phyloP scores from a whole-genome alignment of 495 filamentous ascomycete species.

The Durotheca rogersii region DNA sequence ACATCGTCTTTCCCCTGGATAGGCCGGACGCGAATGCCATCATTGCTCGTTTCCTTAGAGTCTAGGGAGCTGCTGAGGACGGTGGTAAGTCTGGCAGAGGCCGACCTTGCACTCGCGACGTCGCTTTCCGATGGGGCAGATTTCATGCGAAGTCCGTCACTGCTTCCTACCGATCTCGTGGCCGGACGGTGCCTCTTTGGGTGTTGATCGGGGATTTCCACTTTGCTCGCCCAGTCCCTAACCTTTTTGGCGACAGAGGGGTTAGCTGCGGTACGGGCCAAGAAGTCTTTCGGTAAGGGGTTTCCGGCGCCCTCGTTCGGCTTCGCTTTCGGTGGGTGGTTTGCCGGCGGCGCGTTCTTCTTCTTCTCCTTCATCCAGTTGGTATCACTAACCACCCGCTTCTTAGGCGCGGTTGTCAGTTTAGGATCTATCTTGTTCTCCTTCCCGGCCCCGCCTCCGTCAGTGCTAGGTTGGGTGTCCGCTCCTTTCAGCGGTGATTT shows the following conservation, averaged over 20 bases:
- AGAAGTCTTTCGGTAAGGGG: slow-evolving; percentile 54
- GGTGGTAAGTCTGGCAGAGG: slow-evolving; percentile 10
- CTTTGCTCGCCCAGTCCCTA: slow-evolving; percentile 52
- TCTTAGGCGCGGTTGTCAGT: slow-evolving; percentile 56
- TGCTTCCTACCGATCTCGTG: slow-evolving; percentile 21
- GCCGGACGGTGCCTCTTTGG: slow-evolving; percentile 11
- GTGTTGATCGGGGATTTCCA: slow-evolving; percentile 40
- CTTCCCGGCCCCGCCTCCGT: slow-evolving; percentile 19
- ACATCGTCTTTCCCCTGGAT: slow-evolving; percentile 26
- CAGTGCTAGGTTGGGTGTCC: slow-evolving; percentile 9
- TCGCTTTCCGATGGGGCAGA: slow-evolving; percentile 21
- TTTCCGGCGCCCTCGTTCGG: slow-evolving; percentile 41
- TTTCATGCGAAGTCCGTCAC: slow-evolving; percentile 32
- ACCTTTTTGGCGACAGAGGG: slow-evolving; percentile 53
- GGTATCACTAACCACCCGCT: slow-evolving; percentile 77
- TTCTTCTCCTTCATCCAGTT: slow-evolving; percentile 66
- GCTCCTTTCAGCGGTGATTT: slow-evolving; percentile 34
- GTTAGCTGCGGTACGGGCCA: slow-evolving; percentile 49
- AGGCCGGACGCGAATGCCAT: slow-evolving; percentile 40
- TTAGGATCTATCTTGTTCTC: slow-evolving; percentile 28
- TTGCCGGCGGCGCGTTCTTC: slow-evolving; percentile 48
- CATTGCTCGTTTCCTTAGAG: slow-evolving; percentile 28
- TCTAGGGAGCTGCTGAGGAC: slow-evolving; percentile 11
- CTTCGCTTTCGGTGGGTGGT: slow-evolving; percentile 32
- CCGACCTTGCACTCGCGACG: slow-evolving; percentile 20